These are phyloP conservation scores for Naganishia albida DNA, from an alignment of 1,284 basidiomycete species.

Conservation along the genomic window DNA sequence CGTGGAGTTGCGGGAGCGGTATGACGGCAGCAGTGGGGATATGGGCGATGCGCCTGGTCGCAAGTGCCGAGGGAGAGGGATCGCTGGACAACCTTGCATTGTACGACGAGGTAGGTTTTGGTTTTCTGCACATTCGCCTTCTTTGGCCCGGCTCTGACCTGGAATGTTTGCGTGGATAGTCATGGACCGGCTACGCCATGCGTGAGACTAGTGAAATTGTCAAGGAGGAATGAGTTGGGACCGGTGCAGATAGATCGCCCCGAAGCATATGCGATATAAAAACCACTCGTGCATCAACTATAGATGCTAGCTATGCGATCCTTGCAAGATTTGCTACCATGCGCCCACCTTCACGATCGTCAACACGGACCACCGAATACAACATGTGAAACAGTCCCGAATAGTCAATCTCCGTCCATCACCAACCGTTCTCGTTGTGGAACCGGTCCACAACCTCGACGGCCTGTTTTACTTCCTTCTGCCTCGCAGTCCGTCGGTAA, in stretches of 20 bases:
- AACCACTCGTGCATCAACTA: neutral
- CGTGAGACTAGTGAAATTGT: slow-evolving; percentile 32
- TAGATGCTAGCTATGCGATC: neutral
- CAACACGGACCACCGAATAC: neutral
- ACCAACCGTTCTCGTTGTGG: slow-evolving; percentile 57
- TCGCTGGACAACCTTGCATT: slow-evolving; percentile 47
- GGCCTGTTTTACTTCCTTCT: slow-evolving; percentile 89
- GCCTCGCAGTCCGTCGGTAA: slow-evolving; percentile 94
- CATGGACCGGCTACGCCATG: slow-evolving; percentile 36
- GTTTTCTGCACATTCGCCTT: neutral
- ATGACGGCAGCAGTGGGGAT: slow-evolving; percentile 96
- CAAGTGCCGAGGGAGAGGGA: slow-evolving; percentile 65
- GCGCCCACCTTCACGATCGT: neutral
- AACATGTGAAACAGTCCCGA: neutral
- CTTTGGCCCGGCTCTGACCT: neutral
- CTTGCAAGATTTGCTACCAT: neutral
- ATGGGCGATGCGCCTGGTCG: slow-evolving; percentile 80
- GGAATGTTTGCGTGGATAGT: slow-evolving; percentile 6
- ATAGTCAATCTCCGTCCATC: too few species aligned
- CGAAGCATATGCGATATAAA: neutral
- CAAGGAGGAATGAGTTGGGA: slow-evolving; percentile 17
- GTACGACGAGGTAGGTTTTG: slow-evolving; percentile 54
- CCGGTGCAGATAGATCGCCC: neutral
- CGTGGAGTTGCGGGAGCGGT: slow-evolving; percentile 83
- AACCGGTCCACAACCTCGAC: slow-evolving; percentile 77